phyloP scores from a whole-genome alignment of 2,329 filamentous ascomycete genomes.

The Diaporthe citriasiana region DNA sequence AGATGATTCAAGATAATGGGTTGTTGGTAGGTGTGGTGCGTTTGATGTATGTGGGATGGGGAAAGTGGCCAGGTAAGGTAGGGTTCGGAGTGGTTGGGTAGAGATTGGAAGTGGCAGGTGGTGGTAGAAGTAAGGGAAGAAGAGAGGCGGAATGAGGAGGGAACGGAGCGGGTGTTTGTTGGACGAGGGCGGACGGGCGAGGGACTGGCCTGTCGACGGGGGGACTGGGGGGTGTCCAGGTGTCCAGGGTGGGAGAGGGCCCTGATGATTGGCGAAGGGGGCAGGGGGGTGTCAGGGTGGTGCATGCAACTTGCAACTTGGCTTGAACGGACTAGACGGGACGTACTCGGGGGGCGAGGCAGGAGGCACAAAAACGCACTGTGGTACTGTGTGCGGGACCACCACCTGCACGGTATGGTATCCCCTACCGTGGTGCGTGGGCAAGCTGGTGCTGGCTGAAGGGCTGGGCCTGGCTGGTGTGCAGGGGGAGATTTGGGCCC shows the following conservation, averaged over 20 bases:
- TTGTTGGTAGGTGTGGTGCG: not conserved
- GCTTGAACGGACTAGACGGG: conserved; percentile 26
- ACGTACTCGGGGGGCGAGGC: conserved; percentile 24
- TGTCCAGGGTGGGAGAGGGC: conserved; percentile 26
- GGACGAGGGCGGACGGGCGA: conserved; percentile 36
- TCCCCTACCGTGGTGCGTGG: not conserved
- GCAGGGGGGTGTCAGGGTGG: conserved; percentile 32
- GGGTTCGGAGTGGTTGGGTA: conserved; percentile 39
- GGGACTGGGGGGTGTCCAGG: conserved; percentile 12
- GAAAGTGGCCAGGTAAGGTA: conserved; percentile 34
- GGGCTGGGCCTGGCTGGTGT: conserved; percentile 17
- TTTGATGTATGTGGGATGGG: conserved; percentile 29
- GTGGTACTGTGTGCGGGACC: conserved; percentile 12
- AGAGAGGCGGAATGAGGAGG: conserved; percentile 34
- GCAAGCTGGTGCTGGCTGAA: not conserved
- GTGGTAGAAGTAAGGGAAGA: conserved; percentile 40
- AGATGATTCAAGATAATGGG: not conserved
- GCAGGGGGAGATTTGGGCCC: not conserved
- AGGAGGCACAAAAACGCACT: conserved; percentile 29
- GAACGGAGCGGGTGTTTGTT: conserved; percentile 38
- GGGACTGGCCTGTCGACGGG: conserved; percentile 33
- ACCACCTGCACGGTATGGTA: not conserved
- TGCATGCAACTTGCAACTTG: conserved; percentile 32
- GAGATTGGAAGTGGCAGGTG: conserved; percentile 32
- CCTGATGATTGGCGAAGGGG: conserved; percentile 17